Conservation (phyloP, 148 eudicot species). For the Tetragonia tetragonoides region DNA sequence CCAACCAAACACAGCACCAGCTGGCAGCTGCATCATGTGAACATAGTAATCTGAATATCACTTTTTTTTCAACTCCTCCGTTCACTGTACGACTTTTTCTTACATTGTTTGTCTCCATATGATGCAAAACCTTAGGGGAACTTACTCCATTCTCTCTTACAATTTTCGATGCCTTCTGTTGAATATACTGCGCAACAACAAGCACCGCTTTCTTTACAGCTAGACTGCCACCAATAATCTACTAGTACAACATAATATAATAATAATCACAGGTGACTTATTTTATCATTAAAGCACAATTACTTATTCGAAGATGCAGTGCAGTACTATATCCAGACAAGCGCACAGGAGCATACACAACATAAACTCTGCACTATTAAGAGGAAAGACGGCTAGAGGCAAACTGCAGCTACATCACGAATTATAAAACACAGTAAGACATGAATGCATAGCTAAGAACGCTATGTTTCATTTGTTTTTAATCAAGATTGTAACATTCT, state of each 20-base stretch:
- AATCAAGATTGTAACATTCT: too few species aligned
- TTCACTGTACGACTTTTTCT: slow-evolving; percentile 5
- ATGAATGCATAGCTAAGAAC: too few species aligned
- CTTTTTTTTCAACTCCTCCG: slow-evolving; percentile 27
- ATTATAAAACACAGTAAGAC: too few species aligned
- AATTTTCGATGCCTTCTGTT: slow-evolving; percentile 24
- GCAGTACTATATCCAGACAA: too few species aligned
- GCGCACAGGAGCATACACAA: too few species aligned
- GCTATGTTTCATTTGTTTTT: too few species aligned
- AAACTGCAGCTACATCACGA: too few species aligned
- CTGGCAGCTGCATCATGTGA: slow-evolving; percentile 42
- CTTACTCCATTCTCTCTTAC: slow-evolving; percentile 4
- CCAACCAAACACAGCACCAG: slow-evolving; percentile 50
- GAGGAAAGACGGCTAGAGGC: too few species aligned
- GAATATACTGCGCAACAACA: slow-evolving; percentile 39
- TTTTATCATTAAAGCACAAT: too few species aligned
- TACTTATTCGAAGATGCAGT: too few species aligned
- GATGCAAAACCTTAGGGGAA: slow-evolving; percentile 14
- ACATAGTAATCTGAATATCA: slow-evolving; percentile 46
- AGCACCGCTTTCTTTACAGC: slow-evolving; percentile 50
- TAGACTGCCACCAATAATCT: slow-evolving; percentile 44
- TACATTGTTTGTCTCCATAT: not conserved
- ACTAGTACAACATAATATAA: slow-evolving; percentile 12
- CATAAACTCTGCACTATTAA: too few species aligned
- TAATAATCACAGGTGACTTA: not conserved